Percentiles rank a stretch among this genome's conserved stretches.
These are phyloP conservation scores for Ophiostoma perfectum DNA, from an alignment of 2,329 filamentous ascomycete genomes.

Conservation along the genomic window DNA sequence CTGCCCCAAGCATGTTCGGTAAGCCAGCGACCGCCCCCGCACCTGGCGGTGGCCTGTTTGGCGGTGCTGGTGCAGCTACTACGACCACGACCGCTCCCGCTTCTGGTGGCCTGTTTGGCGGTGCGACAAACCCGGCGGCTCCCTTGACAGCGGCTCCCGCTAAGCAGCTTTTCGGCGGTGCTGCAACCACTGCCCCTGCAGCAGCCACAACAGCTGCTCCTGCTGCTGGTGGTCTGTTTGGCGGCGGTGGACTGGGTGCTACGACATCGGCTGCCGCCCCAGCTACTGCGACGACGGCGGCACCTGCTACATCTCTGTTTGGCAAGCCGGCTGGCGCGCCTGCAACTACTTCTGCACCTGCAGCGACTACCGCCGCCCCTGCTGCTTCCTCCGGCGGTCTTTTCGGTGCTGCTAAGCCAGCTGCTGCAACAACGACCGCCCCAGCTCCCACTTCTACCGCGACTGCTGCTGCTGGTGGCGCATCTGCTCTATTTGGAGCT, in stretches of 20 bases:
- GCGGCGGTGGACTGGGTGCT: not conserved
- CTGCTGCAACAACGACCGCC: not conserved
- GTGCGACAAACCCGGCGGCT: not conserved
- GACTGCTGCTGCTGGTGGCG: constrained; percentile 24
- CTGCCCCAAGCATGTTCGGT: not conserved
- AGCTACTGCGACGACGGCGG: not conserved
- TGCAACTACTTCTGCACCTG: constrained; percentile 7
- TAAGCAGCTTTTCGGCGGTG: not conserved
- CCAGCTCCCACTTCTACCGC: not conserved
- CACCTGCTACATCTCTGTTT: constrained; percentile 12
- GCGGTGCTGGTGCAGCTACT: constrained; percentile 19
- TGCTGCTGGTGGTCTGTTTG: not conserved
- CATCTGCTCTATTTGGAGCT: constrained; percentile 8
- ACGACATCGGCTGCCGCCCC: not conserved
- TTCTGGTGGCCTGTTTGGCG: constrained; percentile 12
- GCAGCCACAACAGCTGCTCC: not conserved
- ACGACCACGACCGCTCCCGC: not conserved
- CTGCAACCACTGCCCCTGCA: not conserved
- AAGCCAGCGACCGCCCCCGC: not conserved
- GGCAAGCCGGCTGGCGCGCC: constrained; percentile 13
- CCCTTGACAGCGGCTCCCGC: not conserved
- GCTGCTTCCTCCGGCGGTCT: constrained; percentile 9
- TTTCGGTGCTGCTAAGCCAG: constrained; percentile 17
- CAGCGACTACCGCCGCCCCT: not conserved
- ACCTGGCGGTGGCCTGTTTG: constrained; percentile 1